Evolutionary conservation across 2,329 filamentous ascomycete species (phyloP).

Genomic region (Exophiala viscosa): DNA sequence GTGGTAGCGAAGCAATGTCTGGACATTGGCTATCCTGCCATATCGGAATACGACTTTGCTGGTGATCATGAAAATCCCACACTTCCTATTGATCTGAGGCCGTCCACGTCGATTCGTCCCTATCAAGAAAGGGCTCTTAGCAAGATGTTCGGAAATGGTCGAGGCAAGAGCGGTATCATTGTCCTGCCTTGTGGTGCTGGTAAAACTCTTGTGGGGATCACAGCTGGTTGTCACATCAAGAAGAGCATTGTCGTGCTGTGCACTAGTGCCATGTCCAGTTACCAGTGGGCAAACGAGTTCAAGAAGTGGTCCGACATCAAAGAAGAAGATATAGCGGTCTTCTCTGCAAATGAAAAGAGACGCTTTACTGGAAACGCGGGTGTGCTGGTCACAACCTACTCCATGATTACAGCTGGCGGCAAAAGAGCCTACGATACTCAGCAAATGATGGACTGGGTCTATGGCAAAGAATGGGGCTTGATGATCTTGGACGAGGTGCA

Average conservation of each 20-base stretch:
- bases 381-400: slow-evolving; percentile 96
- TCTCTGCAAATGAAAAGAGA: slow-evolving; percentile 89
- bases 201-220: slow-evolving; percentile 97
- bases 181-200: slow-evolving; percentile 94
- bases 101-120: slow-evolving; percentile 81
- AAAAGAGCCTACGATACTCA: slow-evolving; percentile 86
- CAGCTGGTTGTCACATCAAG: slow-evolving; percentile 94
- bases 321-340: slow-evolving; percentile 87
- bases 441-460: slow-evolving; percentile 96
- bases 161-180: slow-evolving; percentile 95
- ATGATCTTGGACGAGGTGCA: slow-evolving; percentile 98
- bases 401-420: slow-evolving; percentile 83
- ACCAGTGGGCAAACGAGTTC: slow-evolving; percentile 96
- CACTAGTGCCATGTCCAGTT: slow-evolving; percentile 95
- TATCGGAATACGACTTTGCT: slow-evolving; percentile 96
- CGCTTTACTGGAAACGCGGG: slow-evolving; percentile 83
- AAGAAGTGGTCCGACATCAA: slow-evolving; percentile 99
- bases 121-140: slow-evolving; percentile 97
- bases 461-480: slow-evolving; percentile 86
- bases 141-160: slow-evolving; percentile 99
- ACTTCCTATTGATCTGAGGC: slow-evolving; percentile 87
- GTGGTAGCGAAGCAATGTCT: slow-evolving; percentile 85
- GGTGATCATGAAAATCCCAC: slow-evolving; percentile 87
- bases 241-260: slow-evolving; percentile 94
- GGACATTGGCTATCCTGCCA: slow-evolving; percentile 77